phyloP scores from a whole-genome alignment of 2,329 filamentous ascomycete genomes.

The Fusarium napiforme region DNA sequence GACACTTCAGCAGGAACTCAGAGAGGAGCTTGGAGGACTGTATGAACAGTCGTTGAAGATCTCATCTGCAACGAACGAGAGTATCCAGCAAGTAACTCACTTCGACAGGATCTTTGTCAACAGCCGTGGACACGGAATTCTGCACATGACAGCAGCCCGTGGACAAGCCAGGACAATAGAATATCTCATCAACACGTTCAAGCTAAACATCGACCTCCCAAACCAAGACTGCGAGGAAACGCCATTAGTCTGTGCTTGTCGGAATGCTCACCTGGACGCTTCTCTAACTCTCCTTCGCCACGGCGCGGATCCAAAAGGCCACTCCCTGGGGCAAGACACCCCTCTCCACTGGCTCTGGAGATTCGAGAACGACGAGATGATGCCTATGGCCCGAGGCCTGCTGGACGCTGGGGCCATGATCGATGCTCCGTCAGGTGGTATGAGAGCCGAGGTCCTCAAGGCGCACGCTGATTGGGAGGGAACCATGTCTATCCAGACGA shows the following conservation, averaged over 20 bases:
- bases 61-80: accelerated
- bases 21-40: not conserved
- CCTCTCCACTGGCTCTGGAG: not conserved
- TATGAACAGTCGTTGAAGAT: not conserved
- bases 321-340: not conserved
- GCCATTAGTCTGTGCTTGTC: not conserved
- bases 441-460: not conserved
- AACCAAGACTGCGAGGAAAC: not conserved
- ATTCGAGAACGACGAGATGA: too few species aligned
- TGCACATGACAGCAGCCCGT: not conserved
- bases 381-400: not conserved
- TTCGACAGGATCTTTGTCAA: not conserved
- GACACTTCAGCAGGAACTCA: not conserved
- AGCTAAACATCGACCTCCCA: not conserved
- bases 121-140: not conserved
- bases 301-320: not conserved
- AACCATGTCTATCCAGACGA: not conserved
- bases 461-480: not conserved
- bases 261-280: not conserved
- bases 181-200: not conserved
- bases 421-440: not conserved
- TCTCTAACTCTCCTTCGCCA: not conserved
- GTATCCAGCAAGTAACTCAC: accelerated
- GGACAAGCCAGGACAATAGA: not conserved
- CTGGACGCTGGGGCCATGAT: not conserved